Conservation (phyloP, 768 basidiomycete genomes). For the Collybia sordida region DNA sequence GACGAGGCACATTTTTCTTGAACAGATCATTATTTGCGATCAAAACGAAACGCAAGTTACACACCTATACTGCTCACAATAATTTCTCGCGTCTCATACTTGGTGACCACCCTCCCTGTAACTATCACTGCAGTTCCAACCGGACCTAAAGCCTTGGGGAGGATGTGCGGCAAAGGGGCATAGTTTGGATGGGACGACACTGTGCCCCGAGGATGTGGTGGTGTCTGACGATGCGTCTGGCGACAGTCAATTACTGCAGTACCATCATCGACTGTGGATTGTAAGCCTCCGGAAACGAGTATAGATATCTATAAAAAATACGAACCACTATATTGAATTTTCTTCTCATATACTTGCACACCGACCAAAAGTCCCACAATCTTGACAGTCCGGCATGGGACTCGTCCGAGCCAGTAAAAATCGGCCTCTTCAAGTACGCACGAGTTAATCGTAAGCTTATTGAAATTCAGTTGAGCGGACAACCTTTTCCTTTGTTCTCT, state of each 20-base stretch:
- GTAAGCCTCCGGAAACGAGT: not conserved
- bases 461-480: not conserved
- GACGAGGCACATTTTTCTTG: slow-evolving; percentile 45
- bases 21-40: not conserved
- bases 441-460: not conserved
- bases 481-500: slow-evolving; percentile 24
- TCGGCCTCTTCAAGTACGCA: slow-evolving; percentile 40
- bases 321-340: slow-evolving; percentile 59
- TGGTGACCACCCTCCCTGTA: slow-evolving; percentile 42
- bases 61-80: slow-evolving; percentile 51
- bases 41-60: slow-evolving; percentile 13
- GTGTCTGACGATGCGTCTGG: slow-evolving; percentile 33
- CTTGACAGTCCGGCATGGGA: slow-evolving; percentile 66
- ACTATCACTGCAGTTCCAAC: slow-evolving; percentile 49
- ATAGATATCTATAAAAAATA: not conserved
- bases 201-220: slow-evolving; percentile 13
- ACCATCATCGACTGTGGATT: slow-evolving; percentile 68
- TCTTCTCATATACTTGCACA: slow-evolving; percentile 56
- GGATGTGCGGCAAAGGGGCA: too few species aligned
- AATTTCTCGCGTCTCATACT: slow-evolving; percentile 45
- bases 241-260: slow-evolving; percentile 70
- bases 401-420: slow-evolving; percentile 69
- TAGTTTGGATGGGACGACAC: too few species aligned
- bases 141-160: slow-evolving; percentile 36
- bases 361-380: slow-evolving; percentile 69